A percentile compares a stretch with the other conserved stretches of the same genome.
Evolutionary conservation across 176 grass and related monocot species (phyloP).

Genomic region (Guadua angustifolia): DNA sequence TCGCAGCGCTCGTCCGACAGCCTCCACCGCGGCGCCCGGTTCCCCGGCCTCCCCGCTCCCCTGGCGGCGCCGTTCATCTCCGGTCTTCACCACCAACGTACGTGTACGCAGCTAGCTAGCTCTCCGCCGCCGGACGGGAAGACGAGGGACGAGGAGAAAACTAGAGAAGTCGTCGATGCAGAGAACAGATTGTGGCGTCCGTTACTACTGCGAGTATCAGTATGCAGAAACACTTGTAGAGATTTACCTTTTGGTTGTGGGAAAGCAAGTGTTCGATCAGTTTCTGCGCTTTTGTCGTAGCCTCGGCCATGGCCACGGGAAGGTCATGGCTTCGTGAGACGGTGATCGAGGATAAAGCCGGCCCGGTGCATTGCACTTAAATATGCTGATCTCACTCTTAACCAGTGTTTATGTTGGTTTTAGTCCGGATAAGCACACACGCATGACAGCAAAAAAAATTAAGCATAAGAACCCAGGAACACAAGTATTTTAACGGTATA

Average conservation of each 20-base stretch:
- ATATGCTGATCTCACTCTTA: no score
- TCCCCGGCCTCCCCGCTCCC: not conserved
- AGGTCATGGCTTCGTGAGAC: not conserved
- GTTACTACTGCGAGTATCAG: not conserved
- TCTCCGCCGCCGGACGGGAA: not conserved
- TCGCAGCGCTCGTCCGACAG: conserved; percentile 58
- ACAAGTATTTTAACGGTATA: no score
- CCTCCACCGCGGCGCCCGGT: conserved; percentile 41
- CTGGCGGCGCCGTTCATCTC: conserved; percentile 6
- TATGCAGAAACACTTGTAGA: not conserved
- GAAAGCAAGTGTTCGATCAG: not conserved
- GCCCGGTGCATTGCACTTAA: no score
- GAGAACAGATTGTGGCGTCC: no score
- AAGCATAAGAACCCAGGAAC: no score
- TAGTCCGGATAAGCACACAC: no score
- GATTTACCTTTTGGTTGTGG: not conserved
- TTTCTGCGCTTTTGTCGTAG: not conserved
- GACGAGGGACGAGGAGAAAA: not conserved
- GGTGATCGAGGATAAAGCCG: no score
- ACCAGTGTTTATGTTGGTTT: no score
- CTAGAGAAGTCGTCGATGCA: not conserved
- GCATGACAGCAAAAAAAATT: no score
- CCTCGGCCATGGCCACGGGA: not conserved
- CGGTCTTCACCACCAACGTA: not conserved
- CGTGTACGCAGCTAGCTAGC: no score